phyloP scores from a whole-genome alignment of 2,329 filamentous ascomycete genomes.

The Helotiales sp. region DNA sequence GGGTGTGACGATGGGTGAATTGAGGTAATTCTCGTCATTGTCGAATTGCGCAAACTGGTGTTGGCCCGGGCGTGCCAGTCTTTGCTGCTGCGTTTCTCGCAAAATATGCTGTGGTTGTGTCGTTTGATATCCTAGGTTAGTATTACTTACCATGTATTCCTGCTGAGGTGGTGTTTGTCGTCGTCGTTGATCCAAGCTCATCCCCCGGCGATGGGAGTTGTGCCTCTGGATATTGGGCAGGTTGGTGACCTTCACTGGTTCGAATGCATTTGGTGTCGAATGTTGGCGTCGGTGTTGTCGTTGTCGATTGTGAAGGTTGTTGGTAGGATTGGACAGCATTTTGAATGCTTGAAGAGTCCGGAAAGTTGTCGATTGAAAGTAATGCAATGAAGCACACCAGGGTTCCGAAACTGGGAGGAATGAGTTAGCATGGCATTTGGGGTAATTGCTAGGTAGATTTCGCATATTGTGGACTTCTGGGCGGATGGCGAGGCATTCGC shows the following conservation, averaged over 20 bases:
- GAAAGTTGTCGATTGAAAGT: slow-evolving; percentile 58
- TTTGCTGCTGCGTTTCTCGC: slow-evolving; percentile 90
- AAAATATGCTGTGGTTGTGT: slow-evolving; percentile 72
- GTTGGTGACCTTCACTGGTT: slow-evolving; percentile 72
- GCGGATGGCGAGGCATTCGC: not conserved
- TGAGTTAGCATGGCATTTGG: slow-evolving; percentile 39
- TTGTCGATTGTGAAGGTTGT: slow-evolving; percentile 74
- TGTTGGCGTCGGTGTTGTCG: slow-evolving; percentile 85
- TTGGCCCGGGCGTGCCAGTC: slow-evolving; percentile 77
- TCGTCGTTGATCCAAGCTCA: slow-evolving; percentile 79
- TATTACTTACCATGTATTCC: slow-evolving; percentile 54
- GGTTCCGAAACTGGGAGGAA: slow-evolving; percentile 52
- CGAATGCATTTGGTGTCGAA: slow-evolving; percentile 80
- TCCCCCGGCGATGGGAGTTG: slow-evolving; percentile 75
- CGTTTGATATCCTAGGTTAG: slow-evolving; percentile 60
- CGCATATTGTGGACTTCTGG: not conserved
- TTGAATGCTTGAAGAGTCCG: slow-evolving; percentile 72
- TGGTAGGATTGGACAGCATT: slow-evolving; percentile 80
- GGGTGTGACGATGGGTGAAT: slow-evolving; percentile 61
- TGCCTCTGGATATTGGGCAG: slow-evolving; percentile 63
- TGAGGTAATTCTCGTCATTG: slow-evolving; percentile 59
- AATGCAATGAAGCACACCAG: slow-evolving; percentile 56
- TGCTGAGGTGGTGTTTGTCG: slow-evolving; percentile 53
- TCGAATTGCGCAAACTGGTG: slow-evolving; percentile 37
- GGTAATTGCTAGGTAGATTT: not conserved